A percentile compares a stretch with the other conserved stretches of the same genome.
These are phyloP conservation scores for Thermothielavioides terrestris DNA, from an alignment of 495 filamentous ascomycete species.

Conservation along the genomic window DNA sequence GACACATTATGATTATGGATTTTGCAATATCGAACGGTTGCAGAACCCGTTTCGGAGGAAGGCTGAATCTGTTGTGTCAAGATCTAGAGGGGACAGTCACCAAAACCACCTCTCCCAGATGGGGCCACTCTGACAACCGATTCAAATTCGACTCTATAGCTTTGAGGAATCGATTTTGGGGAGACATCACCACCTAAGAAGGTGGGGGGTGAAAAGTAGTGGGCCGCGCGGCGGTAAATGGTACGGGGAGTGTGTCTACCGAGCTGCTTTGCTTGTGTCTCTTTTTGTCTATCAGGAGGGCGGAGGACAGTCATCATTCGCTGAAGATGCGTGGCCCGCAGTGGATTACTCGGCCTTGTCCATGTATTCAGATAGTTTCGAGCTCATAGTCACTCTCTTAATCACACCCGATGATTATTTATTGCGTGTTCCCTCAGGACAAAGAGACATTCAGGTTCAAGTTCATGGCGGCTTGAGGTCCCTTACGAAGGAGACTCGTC, in stretches of 20 bases:
- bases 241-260: slow-evolving; percentile 3
- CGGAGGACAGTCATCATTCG: slow-evolving; percentile 7
- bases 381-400: slow-evolving; percentile 29
- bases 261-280: slow-evolving; percentile 2
- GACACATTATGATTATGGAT: slow-evolving; percentile 52
- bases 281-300: slow-evolving; percentile 15
- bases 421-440: background rate
- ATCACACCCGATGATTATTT: slow-evolving; percentile 11
- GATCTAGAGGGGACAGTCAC: slow-evolving; percentile 25
- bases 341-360: slow-evolving; percentile 26
- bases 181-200: slow-evolving; percentile 3
- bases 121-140: slow-evolving; percentile 12
- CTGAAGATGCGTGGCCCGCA: slow-evolving; percentile 25
- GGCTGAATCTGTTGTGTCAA: slow-evolving; percentile 20
- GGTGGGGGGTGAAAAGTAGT: background rate
- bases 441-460: background rate
- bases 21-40: slow-evolving; percentile 42
- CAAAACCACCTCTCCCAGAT: slow-evolving; percentile 13
- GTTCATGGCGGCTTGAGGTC: too few species aligned
- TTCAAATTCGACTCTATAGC: slow-evolving; percentile 18
- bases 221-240: background rate
- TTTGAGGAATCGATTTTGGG: slow-evolving; percentile 22
- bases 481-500: too few species aligned
- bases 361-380: slow-evolving; percentile 29
- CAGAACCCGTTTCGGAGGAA: slow-evolving; percentile 15